Conservation (phyloP, 805 yeast genomes). For the Candida hungchunana region DNA sequence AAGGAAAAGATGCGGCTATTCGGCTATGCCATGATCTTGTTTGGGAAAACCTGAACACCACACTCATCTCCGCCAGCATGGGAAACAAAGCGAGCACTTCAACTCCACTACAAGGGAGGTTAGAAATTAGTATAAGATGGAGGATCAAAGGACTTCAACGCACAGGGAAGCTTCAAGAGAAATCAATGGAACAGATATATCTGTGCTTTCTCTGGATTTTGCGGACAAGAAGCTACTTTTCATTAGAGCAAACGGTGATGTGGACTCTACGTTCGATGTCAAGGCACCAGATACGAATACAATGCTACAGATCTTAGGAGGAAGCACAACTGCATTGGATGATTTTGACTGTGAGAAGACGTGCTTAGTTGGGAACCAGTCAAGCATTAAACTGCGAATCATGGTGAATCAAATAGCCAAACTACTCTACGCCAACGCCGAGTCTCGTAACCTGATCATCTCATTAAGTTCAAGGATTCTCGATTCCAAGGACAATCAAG, state of each 20-base stretch:
- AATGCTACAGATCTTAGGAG: slow-evolving; percentile 7
- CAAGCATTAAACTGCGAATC: slow-evolving; percentile 16
- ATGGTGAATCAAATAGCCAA: slow-evolving; percentile 24
- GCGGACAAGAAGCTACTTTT: slow-evolving; percentile 36
- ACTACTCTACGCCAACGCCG: slow-evolving; percentile 15
- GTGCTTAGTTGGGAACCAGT: slow-evolving; percentile 22
- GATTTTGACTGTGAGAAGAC: slow-evolving; percentile 39
- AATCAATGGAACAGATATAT: slow-evolving; percentile 2
- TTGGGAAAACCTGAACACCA: background rate
- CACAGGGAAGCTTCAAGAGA: background rate
- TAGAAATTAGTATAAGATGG: too few relatives aligned
- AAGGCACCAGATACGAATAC: slow-evolving; percentile 21
- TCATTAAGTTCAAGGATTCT: slow-evolving; percentile 27
- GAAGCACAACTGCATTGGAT: slow-evolving; percentile 24
- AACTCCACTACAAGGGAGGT: too few relatives aligned
- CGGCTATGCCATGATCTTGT: background rate
- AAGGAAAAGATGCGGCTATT: background rate
- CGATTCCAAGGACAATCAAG: background rate
- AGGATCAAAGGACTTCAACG: background rate
- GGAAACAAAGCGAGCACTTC: too few relatives aligned
- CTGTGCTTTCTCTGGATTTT: slow-evolving; percentile 24
- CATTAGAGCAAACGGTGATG: slow-evolving; percentile 39
- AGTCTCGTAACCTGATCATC: slow-evolving; percentile 19
- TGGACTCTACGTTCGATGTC: slow-evolving; percentile 24
- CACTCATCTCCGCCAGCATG: too few relatives aligned